phyloP scores from a whole-genome alignment of 352 stramenopile species.

The Aphanomyces astaci region DNA sequence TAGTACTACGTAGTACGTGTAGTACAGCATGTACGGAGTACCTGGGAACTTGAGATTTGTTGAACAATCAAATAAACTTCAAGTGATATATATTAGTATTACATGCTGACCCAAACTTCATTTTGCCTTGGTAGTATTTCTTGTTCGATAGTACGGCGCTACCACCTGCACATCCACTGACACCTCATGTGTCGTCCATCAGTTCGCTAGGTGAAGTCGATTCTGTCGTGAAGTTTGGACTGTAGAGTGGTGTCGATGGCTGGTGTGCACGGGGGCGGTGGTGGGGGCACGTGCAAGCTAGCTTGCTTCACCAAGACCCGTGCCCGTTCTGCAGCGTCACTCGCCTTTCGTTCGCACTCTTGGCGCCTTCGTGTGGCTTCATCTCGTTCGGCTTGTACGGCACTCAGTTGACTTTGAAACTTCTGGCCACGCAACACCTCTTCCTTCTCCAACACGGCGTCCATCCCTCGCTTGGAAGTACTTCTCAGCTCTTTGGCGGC shows the following conservation, averaged over 20 bases:
- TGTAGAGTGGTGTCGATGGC: neutral
- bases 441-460: conserved; percentile 51
- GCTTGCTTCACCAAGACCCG: conserved; percentile 32
- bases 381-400: conserved; percentile 43
- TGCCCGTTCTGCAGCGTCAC: conserved; percentile 46
- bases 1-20: too few relatives aligned
- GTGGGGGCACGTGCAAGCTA: neutral
- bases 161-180: too few relatives aligned
- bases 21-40: too few relatives aligned
- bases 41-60: too few relatives aligned
- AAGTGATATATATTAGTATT: too few relatives aligned
- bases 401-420: conserved; percentile 36
- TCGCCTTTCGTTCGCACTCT: conserved; percentile 41
- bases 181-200: too few relatives aligned
- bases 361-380: conserved; percentile 29
- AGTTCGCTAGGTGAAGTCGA: neutral
- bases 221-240: neutral
- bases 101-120: too few relatives aligned
- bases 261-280: neutral
- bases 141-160: too few relatives aligned
- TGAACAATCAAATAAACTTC: too few relatives aligned
- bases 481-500: conserved; percentile 53
- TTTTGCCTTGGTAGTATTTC: too few relatives aligned
- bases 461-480: conserved; percentile 58
- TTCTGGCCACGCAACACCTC: conserved; percentile 43